Conservation (phyloP, 805 yeast genomes). For the Soucietia sequanensis region DNA sequence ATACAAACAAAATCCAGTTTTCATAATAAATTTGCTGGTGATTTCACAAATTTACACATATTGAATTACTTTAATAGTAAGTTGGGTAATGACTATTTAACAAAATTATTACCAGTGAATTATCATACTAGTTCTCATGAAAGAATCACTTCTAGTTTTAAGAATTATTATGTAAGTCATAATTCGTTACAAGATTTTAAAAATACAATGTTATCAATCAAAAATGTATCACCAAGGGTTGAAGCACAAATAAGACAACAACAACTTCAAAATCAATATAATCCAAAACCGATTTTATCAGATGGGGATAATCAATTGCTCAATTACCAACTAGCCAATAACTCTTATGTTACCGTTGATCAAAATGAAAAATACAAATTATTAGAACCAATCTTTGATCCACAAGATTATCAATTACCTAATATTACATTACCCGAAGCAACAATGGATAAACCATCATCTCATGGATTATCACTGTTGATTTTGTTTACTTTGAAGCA, state of each 20-base stretch:
- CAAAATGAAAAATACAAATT: constrained; percentile 50
- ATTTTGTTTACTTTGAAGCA: constrained; percentile 34
- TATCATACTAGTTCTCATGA: constrained; percentile 11
- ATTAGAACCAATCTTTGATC: constrained; percentile 72
- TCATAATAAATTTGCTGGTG: constrained; percentile 80
- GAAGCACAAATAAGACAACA: constrained; percentile 2
- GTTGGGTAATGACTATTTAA: constrained; percentile 8
- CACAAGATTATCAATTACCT: constrained; percentile 50
- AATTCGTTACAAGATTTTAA: constrained; percentile 37
- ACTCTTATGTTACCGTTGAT: constrained; percentile 31
- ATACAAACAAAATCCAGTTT: constrained; percentile 63
- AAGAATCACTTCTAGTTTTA: constrained; percentile 28
- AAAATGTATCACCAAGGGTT: neutral
- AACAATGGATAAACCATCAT: constrained; percentile 43
- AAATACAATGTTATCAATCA: constrained; percentile 22
- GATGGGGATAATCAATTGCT: constrained; percentile 19
- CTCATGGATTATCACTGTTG: constrained; percentile 46
- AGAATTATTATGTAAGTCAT: constrained; percentile 35
- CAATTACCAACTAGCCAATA: constrained; percentile 61
- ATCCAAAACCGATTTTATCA: neutral
- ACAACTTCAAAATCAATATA: neutral
- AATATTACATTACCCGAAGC: constrained; percentile 27
- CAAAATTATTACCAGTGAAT: constrained; percentile 16
- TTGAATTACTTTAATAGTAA: constrained; percentile 39
- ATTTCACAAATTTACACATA: constrained; percentile 69